These are phyloP conservation scores for Epichloe elymi DNA, from an alignment of 2,329 filamentous ascomycete genomes.

Conservation along the genomic window DNA sequence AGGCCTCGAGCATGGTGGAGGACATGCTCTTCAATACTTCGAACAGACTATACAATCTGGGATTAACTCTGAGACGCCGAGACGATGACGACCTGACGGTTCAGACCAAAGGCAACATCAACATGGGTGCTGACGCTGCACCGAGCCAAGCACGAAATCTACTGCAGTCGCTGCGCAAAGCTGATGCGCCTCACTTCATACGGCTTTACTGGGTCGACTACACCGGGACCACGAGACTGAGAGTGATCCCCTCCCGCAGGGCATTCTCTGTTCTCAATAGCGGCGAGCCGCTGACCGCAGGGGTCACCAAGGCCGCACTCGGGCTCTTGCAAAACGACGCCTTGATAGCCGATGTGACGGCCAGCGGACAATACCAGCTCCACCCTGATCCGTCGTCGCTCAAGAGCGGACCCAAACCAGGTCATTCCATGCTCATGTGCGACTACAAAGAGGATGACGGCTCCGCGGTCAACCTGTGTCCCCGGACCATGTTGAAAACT, in stretches of 20 bases:
- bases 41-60: conserved; percentile 58
- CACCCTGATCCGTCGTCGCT: conserved; percentile 53
- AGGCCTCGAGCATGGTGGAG: conserved; percentile 51
- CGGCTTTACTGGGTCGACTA: conserved; percentile 70
- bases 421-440: conserved; percentile 53
- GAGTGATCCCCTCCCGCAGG: conserved; percentile 52
- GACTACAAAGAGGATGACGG: conserved; percentile 49
- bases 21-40: conserved; percentile 66
- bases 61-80: background rate
- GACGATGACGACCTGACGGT: background rate
- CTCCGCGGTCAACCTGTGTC: conserved; percentile 41
- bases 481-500: conserved; percentile 47
- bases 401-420: conserved; percentile 40
- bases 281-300: conserved; percentile 34
- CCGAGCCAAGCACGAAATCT: background rate
- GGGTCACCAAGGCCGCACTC: conserved; percentile 50
- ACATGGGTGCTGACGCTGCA: background rate
- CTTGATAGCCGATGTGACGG: conserved; percentile 36
- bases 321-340: conserved; percentile 56
- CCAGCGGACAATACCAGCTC: conserved; percentile 53
- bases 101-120: background rate
- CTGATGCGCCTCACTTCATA: conserved; percentile 33
- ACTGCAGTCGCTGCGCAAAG: background rate
- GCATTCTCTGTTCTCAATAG: conserved; percentile 34
- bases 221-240: conserved; percentile 53